phyloP scores from a whole-genome alignment of 2,329 filamentous ascomycete species.

The Pseudonectria buxi region DNA sequence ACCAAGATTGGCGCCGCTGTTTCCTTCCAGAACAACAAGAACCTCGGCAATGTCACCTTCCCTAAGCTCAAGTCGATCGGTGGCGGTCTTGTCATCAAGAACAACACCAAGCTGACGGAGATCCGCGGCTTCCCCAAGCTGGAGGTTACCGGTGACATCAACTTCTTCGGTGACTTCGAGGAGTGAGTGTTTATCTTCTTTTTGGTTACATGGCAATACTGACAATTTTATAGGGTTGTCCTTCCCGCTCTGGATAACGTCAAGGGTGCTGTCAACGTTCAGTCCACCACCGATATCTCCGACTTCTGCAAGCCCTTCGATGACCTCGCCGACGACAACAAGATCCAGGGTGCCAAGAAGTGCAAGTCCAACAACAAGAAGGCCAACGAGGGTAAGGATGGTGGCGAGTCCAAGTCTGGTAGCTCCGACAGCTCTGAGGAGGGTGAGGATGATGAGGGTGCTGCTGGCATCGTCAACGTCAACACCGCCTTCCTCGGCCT shows the following conservation, averaged over 20 bases:
- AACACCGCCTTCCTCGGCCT: constrained; percentile 43
- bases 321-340: constrained; percentile 31
- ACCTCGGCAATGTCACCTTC: constrained; percentile 68
- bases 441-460: constrained; percentile 30
- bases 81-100: constrained; percentile 79
- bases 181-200: constrained; percentile 50
- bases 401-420: constrained; percentile 22
- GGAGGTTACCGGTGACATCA: constrained; percentile 70
- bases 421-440: constrained; percentile 21
- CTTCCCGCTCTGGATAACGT: constrained; percentile 63
- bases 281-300: constrained; percentile 56
- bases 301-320: constrained; percentile 48
- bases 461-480: constrained; percentile 38
- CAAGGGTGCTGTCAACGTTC: constrained; percentile 63
- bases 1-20: constrained; percentile 53
- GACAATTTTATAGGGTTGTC: constrained; percentile 48
- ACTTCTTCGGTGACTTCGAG: constrained; percentile 77
- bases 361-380: constrained; percentile 46
- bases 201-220: neutral
- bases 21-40: constrained; percentile 56
- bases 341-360: constrained; percentile 35
- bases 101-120: constrained; percentile 69
- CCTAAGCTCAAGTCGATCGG: constrained; percentile 60
- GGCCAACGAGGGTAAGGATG: constrained; percentile 42
- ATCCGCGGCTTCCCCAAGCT: constrained; percentile 65